phyloP scores from a whole-genome alignment of 305 asterid species.

The Fraxinus xanthoxyloides region DNA sequence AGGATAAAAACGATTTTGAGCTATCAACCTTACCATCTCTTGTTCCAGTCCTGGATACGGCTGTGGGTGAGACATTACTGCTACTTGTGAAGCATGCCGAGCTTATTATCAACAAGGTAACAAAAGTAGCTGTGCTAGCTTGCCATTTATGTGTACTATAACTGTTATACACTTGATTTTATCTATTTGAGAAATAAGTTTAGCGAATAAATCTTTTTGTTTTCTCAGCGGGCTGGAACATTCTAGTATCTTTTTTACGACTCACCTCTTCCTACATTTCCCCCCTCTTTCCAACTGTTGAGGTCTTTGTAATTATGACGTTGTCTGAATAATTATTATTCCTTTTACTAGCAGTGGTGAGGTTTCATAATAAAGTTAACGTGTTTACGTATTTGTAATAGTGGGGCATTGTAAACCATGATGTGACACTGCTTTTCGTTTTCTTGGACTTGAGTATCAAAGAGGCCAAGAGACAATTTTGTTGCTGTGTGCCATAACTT shows the following conservation, averaged over 20 bases:
- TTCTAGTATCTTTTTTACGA: neutral
- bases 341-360: neutral
- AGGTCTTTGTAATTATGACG: neutral
- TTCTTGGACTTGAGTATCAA: neutral
- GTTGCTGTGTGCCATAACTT: neutral
- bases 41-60: conserved; percentile 84
- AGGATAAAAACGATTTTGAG: conserved; percentile 97
- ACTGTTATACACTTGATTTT: neutral
- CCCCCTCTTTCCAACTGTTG: neutral
- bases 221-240: neutral
- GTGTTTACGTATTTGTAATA: neutral
- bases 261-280: neutral
- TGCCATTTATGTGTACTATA: neutral
- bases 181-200: neutral
- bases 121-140: conserved; percentile 16
- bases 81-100: conserved; percentile 92
- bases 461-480: neutral
- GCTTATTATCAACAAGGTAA: conserved; percentile 91
- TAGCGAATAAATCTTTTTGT: neutral
- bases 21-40: conserved; percentile 96
- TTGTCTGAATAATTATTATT: neutral
- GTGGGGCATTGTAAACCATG: neutral
- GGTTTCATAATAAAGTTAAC: neutral
- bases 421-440: neutral
- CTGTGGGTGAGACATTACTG: conserved; percentile 91